Percentiles rank a stretch among this genome's conserved stretches.
phyloP scores from a whole-genome alignment of 148 eudicot species.

The Selenicereus undatus region DNA sequence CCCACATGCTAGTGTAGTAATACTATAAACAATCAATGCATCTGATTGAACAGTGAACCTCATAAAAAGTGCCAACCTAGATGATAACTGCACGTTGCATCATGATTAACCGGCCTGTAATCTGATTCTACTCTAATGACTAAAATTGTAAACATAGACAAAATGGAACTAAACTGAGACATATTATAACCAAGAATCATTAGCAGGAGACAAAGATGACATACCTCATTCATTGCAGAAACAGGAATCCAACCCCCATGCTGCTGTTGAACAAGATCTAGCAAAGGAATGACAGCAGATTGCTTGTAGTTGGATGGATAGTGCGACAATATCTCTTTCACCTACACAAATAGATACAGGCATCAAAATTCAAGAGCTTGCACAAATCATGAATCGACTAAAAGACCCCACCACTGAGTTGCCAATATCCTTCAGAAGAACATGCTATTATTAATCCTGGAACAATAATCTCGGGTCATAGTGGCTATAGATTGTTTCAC shows the following conservation, averaged over 20 bases:
- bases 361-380: slow-evolving; percentile 8
- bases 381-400: neutral
- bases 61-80: neutral
- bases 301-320: slow-evolving; percentile 98
- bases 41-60: neutral
- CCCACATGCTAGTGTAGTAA: neutral
- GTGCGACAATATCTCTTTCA: slow-evolving; percentile 78
- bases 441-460: neutral
- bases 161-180: neutral
- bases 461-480: neutral
- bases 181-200: neutral
- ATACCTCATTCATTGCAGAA: slow-evolving; percentile 98
- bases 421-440: neutral
- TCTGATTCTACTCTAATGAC: neutral
- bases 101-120: neutral
- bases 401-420: neutral
- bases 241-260: slow-evolving; percentile 99
- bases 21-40: neutral
- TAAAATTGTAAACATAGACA: neutral
- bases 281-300: slow-evolving; percentile 94
- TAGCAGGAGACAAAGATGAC: neutral
- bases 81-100: neutral
- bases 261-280: slow-evolving; percentile 98
- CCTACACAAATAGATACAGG: slow-evolving; percentile 38
- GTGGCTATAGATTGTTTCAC: too few relatives aligned